Conservation (phyloP, 129 eudicot species). For the Dittrichia graveolens region DNA sequence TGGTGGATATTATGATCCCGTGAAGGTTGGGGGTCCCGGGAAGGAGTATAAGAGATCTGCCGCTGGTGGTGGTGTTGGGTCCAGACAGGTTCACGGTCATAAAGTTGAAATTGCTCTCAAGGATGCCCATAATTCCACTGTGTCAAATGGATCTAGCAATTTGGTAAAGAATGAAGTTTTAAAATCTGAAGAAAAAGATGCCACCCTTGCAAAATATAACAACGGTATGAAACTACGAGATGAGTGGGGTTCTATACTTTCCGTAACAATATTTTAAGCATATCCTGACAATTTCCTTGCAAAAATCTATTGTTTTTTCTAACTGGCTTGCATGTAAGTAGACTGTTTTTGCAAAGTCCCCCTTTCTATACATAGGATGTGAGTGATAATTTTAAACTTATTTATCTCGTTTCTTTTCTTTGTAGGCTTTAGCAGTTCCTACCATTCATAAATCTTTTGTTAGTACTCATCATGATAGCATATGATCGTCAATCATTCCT, state of each 20-base stretch:
- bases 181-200: conserved; percentile 37
- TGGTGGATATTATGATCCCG: conserved; percentile 41
- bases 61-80: conserved; percentile 34
- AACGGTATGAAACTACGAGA: conserved; percentile 38
- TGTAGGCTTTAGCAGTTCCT: no score
- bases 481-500: no score
- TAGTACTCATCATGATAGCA: no score
- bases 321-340: background rate
- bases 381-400: no score
- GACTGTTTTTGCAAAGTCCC: background rate
- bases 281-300: background rate
- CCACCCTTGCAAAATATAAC: conserved; percentile 29
- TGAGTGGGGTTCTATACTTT: background rate
- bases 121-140: conserved; percentile 31
- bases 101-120: conserved; percentile 19
- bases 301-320: no score
- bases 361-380: background rate
- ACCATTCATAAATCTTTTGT: no score
- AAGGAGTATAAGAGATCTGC: conserved; percentile 46
- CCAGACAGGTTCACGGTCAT: conserved; percentile 34
- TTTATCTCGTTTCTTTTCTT: no score
- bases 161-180: conserved; percentile 29
- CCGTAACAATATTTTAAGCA: background rate
- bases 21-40: conserved; percentile 38
- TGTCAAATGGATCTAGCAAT: conserved; percentile 29